Conservation (phyloP, 2,329 filamentous ascomycete genomes). For the Aureobasidium sp. region DNA sequence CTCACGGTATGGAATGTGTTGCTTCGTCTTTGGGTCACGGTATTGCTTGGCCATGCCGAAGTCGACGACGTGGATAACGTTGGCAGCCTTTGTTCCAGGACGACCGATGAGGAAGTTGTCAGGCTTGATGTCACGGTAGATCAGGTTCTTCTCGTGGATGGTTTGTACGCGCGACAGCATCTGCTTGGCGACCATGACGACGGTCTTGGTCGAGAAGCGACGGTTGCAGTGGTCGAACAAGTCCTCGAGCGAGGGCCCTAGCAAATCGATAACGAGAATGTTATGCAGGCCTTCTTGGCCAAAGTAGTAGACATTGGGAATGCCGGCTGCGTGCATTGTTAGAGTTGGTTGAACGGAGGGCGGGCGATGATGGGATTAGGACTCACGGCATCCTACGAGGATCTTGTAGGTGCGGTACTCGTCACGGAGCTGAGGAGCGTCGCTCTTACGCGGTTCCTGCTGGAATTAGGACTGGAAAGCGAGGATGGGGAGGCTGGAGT, state of each 20-base stretch:
- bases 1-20: slow-evolving; percentile 96
- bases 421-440: slow-evolving; percentile 93
- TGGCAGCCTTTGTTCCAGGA: slow-evolving; percentile 85
- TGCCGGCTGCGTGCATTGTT: slow-evolving; percentile 59
- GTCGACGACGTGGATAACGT: slow-evolving; percentile 97
- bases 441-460: slow-evolving; percentile 95
- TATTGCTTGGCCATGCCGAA: slow-evolving; percentile 99
- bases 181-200: slow-evolving; percentile 98
- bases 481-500: not conserved
- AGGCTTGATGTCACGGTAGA: slow-evolving; percentile 98
- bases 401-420: slow-evolving; percentile 99
- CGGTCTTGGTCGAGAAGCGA: slow-evolving; percentile 92
- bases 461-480: not conserved
- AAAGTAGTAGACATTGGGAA: slow-evolving; percentile 99
- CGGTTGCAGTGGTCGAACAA: slow-evolving; percentile 96
- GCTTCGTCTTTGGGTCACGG: slow-evolving; percentile 96
- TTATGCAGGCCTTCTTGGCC: slow-evolving; percentile 98
- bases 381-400: slow-evolving; percentile 96
- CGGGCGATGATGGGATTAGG: not conserved
- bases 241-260: slow-evolving; percentile 90
- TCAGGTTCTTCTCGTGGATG: slow-evolving; percentile 98
- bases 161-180: slow-evolving; percentile 92
- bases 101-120: slow-evolving; percentile 98
- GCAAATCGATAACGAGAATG: slow-evolving; percentile 93
- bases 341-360: not conserved